Conservation (phyloP, 805 yeast genomes). For the Kuraishia hungarica region DNA sequence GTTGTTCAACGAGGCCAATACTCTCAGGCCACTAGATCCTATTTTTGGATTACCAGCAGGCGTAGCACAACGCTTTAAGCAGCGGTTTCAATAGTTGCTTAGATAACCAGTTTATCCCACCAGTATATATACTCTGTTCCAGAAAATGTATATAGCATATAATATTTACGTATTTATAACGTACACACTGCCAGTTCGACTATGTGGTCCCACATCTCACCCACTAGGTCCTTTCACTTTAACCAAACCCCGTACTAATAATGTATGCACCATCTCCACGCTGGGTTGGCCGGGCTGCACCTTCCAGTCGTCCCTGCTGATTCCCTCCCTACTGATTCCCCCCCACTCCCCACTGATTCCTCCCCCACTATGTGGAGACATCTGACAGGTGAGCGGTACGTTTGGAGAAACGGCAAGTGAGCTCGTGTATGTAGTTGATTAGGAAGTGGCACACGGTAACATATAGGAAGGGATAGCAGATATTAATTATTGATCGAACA, state of each 20-base stretch:
- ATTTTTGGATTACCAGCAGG: slow-evolving; percentile 45
- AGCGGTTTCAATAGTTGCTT: background rate
- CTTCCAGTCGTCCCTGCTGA: too few relatives aligned
- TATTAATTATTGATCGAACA: too few relatives aligned
- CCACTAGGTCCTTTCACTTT: too few relatives aligned
- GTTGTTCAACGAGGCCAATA: slow-evolving; percentile 11
- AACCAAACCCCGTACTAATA: too few relatives aligned
- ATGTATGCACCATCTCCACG: background rate
- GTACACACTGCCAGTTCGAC: too few relatives aligned
- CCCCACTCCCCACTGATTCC: background rate
- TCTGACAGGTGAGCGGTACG: background rate
- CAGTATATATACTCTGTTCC: background rate
- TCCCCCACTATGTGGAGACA: background rate
- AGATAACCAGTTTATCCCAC: background rate
- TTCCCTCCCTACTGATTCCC: too few relatives aligned
- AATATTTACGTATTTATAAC: too few relatives aligned
- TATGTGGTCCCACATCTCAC: too few relatives aligned
- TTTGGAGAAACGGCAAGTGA: background rate
- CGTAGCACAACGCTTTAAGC: background rate
- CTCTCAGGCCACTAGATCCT: slow-evolving; percentile 37
- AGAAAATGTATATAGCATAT: too few relatives aligned
- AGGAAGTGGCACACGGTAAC: background rate
- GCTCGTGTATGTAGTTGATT: background rate
- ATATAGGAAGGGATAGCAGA: background rate
- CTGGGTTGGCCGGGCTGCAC: background rate